Base-by-base conservation (phyloP, 176 grass and related monocot genomes). In the Ensete ventricosum region DNA sequence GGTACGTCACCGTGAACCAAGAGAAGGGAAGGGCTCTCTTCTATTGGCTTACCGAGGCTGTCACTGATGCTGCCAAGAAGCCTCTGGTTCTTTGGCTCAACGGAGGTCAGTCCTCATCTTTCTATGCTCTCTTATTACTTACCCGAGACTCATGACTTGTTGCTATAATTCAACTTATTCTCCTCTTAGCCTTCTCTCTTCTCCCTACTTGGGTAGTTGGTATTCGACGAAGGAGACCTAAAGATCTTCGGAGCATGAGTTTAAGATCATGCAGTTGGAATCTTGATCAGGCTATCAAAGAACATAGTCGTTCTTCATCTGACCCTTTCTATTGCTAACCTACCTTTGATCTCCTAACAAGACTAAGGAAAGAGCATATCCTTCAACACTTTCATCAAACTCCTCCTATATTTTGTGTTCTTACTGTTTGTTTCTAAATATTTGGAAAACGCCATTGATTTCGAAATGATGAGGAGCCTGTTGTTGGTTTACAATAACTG, bases 31-130 rank as follows among this genome's bases (percentile, higher is more conserved):
- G 95, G 59, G 90, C 95, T 43, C 95, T 99, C 82, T 99, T 99
- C 90, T 99, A 99, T 82, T 99, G 95, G 95, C 90, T 99, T 17
- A 99, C 88, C 9, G 95, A 99, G 78, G 86, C 95, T 75, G 72
- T 51, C 74, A 73, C 27, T 52, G 83, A 72, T 71, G 69, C 88
- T 3, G 77, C 86, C 34, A 67, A n/a, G 51, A 99, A 94, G 84
- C 90, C 95, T 6, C 90, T 99, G 10, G 90, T 99, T 79, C 88
- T 99, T 65, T 99, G 95, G 95, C 90, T 99, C 69, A 99, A 99
- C 84, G 95, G 95, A 91, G 95, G 95, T 99, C 12, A 83, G 78
- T 50, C 12, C 26, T 19, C 11, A 2, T 48, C 9, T 5, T 57
- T 2, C 50, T 20, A 19, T 1, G 16, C 67, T 9, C 2, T 10